phyloP scores from a whole-genome alignment of 2,329 filamentous ascomycete genomes.

The Talaromyces albobiverticillius region DNA sequence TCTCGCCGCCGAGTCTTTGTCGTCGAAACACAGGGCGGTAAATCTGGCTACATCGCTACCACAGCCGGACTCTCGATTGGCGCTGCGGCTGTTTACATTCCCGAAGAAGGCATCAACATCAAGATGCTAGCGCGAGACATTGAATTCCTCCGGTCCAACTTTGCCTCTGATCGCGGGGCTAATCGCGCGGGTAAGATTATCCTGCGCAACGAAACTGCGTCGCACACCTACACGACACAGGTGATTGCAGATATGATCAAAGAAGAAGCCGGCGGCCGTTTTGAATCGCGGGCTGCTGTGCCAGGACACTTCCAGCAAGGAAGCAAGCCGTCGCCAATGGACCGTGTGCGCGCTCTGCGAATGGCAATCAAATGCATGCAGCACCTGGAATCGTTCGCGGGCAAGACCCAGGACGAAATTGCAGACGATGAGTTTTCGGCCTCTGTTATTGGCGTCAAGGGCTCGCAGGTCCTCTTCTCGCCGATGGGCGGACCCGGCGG shows the following conservation, averaged over 20 bases:
- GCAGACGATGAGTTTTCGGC: slow-evolving; percentile 70
- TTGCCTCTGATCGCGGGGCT: slow-evolving; percentile 80
- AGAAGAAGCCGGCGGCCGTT: slow-evolving; percentile 85
- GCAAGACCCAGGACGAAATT: slow-evolving; percentile 64
- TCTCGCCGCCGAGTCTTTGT: slow-evolving; percentile 93
- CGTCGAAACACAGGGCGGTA: slow-evolving; percentile 94
- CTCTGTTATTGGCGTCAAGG: slow-evolving; percentile 87
- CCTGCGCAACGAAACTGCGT: slow-evolving; percentile 94
- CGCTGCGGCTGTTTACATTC: slow-evolving; percentile 90
- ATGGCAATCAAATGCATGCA: slow-evolving; percentile 93
- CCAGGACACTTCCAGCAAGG: slow-evolving; percentile 95
- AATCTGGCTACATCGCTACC: slow-evolving; percentile 89
- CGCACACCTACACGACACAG: slow-evolving; percentile 84
- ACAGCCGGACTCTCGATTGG: slow-evolving; percentile 89
- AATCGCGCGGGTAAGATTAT: slow-evolving; percentile 90
- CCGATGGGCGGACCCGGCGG: slow-evolving; percentile 62
- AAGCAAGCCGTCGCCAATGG: slow-evolving; percentile 90
- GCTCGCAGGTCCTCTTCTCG: slow-evolving; percentile 83
- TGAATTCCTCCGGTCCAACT: slow-evolving; percentile 79
- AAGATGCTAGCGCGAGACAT: slow-evolving; percentile 92
- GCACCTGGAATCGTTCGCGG: slow-evolving; percentile 77
- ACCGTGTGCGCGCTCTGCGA: slow-evolving; percentile 85
- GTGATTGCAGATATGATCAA: slow-evolving; percentile 94
- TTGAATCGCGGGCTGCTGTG: slow-evolving; percentile 87
- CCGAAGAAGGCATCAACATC: slow-evolving; percentile 91